A percentile compares a stretch with the other conserved stretches of the same genome.
Evolutionary conservation across 2,329 filamentous ascomycete species (phyloP).

Genomic region (Mycosphaerella sp.): DNA sequence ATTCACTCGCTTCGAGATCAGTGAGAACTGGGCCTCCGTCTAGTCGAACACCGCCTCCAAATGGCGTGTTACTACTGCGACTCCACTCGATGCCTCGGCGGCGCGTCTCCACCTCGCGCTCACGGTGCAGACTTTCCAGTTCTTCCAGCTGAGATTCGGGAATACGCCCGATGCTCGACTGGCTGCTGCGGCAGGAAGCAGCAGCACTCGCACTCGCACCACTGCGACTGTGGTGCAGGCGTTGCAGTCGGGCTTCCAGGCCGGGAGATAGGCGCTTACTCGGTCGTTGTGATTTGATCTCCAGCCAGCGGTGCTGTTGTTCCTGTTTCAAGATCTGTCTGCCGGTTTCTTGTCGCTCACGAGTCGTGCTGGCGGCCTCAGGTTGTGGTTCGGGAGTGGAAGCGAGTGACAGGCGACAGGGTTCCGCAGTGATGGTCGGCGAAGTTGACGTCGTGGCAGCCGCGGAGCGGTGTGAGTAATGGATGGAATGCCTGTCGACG

Average conservation of each 20-base stretch:
- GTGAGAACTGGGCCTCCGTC: slow-evolving; percentile 31
- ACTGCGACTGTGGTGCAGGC: slow-evolving; percentile 38
- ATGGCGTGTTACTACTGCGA: slow-evolving; percentile 34
- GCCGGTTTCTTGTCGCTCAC: slow-evolving; percentile 9
- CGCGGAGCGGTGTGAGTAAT: background rate
- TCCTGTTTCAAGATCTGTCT: slow-evolving; percentile 29
- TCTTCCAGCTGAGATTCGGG: slow-evolving; percentile 63
- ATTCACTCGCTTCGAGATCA: slow-evolving; percentile 32
- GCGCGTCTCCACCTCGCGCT: slow-evolving; percentile 49
- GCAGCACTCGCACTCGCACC: slow-evolving; percentile 18
- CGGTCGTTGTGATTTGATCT: slow-evolving; percentile 26
- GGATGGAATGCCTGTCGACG: slow-evolving; percentile 7
- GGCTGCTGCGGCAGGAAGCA: slow-evolving; percentile 11
- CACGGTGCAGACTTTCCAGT: slow-evolving; percentile 60
- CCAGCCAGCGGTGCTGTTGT: slow-evolving; percentile 9
- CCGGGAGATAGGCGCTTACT: slow-evolving; percentile 35
- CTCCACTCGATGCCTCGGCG: slow-evolving; percentile 64
- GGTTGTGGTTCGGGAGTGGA: background rate
- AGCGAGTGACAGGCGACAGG: background rate
- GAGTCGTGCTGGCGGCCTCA: background rate
- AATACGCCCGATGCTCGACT: slow-evolving; percentile 56
- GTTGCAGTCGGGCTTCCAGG: slow-evolving; percentile 41
- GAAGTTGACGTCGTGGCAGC: background rate
- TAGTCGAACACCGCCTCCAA: slow-evolving; percentile 31
- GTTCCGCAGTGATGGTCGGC: slow-evolving; percentile 1